phyloP scores from a whole-genome alignment of 139 green algal species.

The Chlorella sp. region DNA sequence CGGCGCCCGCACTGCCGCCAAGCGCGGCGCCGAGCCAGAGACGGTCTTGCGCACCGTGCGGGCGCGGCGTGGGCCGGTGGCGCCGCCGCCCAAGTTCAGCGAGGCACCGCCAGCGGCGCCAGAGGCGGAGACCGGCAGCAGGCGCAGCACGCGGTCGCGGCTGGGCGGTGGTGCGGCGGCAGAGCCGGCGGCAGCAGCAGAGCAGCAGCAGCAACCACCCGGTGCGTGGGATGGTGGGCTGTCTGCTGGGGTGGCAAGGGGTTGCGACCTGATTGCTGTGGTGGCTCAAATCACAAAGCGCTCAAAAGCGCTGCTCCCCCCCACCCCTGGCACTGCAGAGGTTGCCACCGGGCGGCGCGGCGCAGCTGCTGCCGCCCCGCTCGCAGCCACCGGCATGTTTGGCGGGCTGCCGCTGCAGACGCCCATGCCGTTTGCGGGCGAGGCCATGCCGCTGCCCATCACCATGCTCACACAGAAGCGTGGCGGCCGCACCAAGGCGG shows the following conservation, averaged over 20 bases:
- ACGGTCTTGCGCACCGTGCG: constrained; percentile 35
- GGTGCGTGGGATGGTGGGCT: not conserved
- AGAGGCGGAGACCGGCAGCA: not conserved
- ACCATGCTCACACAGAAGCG: constrained; percentile 45
- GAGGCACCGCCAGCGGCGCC: not conserved
- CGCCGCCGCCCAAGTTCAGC: constrained; percentile 19
- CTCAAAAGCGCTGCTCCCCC: not conserved
- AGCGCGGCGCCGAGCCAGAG: constrained; percentile 29
- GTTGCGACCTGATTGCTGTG: not conserved
- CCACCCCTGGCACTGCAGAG: not conserved
- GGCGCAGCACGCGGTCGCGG: not conserved
- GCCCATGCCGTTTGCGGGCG: constrained; percentile 47
- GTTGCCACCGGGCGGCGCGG: not conserved
- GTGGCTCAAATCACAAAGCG: not conserved
- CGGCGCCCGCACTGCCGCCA: not conserved
- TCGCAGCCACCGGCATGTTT: not conserved
- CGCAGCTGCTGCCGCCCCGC: not conserved
- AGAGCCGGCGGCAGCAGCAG: not conserved
- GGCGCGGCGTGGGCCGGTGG: not conserved
- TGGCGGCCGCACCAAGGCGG: constrained; percentile 38
- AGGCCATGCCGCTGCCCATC: constrained; percentile 36
- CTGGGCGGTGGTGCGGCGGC: not conserved
- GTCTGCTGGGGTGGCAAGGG: not conserved
- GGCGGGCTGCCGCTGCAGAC: constrained; percentile 45
- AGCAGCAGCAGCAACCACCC: constrained; percentile 20